phyloP scores from a whole-genome alignment of 2,329 filamentous ascomycete genomes.

The Nemania sp. region DNA sequence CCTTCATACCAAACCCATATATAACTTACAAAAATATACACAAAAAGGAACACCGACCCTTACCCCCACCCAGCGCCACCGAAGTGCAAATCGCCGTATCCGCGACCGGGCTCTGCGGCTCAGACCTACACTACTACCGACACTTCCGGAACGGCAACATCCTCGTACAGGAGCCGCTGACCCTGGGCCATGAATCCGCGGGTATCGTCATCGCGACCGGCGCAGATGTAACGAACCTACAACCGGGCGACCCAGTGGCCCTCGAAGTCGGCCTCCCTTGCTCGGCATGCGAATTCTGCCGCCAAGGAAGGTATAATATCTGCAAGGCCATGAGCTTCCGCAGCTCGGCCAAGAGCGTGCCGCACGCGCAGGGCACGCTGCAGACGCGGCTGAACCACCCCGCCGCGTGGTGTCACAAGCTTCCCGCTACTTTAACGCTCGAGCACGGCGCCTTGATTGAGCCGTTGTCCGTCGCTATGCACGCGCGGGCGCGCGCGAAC shows the following conservation, averaged over 20 bases:
- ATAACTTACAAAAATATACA: neutral
- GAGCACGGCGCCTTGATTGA: constrained; percentile 62
- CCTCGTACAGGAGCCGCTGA: constrained; percentile 57
- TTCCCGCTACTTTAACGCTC: constrained; percentile 52
- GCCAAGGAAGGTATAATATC: constrained; percentile 63
- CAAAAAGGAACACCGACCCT: constrained; percentile 54
- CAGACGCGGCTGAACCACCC: constrained; percentile 61
- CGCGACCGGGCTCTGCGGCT: constrained; percentile 68
- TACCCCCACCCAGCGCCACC: constrained; percentile 55
- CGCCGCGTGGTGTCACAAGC: constrained; percentile 59
- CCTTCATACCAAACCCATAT: neutral
- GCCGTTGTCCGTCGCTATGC: constrained; percentile 62
- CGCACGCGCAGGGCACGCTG: constrained; percentile 62
- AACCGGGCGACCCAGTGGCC: constrained; percentile 70
- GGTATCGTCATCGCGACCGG: constrained; percentile 66
- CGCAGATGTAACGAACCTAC: constrained; percentile 56
- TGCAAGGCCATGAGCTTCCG: constrained; percentile 60
- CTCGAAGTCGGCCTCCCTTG: constrained; percentile 61
- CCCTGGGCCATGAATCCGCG: constrained; percentile 70
- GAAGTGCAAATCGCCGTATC: constrained; percentile 65
- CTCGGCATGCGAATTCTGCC: constrained; percentile 54
- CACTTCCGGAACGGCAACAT: constrained; percentile 70
- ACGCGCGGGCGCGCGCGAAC: constrained; percentile 54
- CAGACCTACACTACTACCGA: constrained; percentile 68
- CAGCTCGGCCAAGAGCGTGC: constrained; percentile 59